These are phyloP conservation scores for Penicillium sumatraense DNA, from an alignment of 2,329 filamentous ascomycete genomes.

Conservation along the genomic window DNA sequence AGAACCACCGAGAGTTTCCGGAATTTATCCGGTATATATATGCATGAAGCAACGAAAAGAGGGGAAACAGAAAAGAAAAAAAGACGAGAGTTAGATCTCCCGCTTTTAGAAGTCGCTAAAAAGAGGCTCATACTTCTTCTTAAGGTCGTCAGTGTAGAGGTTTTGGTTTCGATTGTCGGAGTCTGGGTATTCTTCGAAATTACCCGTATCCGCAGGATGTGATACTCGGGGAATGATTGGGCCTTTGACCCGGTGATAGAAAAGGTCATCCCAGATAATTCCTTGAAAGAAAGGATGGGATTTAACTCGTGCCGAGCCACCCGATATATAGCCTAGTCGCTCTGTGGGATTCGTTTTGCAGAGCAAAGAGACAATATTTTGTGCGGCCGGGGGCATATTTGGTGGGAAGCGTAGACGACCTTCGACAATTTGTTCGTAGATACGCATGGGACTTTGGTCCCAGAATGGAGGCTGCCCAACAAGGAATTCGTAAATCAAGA, in stretches of 20 bases:
- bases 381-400: constrained; percentile 62
- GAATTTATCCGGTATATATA: constrained; percentile 12
- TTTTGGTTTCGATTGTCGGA: constrained; percentile 57
- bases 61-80: not conserved
- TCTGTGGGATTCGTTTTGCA: constrained; percentile 68
- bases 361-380: constrained; percentile 64
- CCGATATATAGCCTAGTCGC: constrained; percentile 65
- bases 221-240: constrained; percentile 66
- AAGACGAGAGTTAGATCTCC: not conserved
- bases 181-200: constrained; percentile 69
- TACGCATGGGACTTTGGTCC: constrained; percentile 72
- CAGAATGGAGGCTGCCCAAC: constrained; percentile 71
- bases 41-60: not conserved
- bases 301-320: constrained; percentile 63
- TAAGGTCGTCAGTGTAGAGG: constrained; percentile 64
- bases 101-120: constrained; percentile 63
- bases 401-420: constrained; percentile 65
- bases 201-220: constrained; percentile 64
- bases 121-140: constrained; percentile 62
- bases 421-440: constrained; percentile 70
- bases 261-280: constrained; percentile 67
- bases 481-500: constrained; percentile 69
- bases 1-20: constrained; percentile 10
- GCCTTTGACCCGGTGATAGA: constrained; percentile 62
- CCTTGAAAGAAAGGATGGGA: constrained; percentile 65